phyloP scores from a whole-genome alignment of 2,329 filamentous ascomycete genomes.

The Pestalotiopsis sp. region DNA sequence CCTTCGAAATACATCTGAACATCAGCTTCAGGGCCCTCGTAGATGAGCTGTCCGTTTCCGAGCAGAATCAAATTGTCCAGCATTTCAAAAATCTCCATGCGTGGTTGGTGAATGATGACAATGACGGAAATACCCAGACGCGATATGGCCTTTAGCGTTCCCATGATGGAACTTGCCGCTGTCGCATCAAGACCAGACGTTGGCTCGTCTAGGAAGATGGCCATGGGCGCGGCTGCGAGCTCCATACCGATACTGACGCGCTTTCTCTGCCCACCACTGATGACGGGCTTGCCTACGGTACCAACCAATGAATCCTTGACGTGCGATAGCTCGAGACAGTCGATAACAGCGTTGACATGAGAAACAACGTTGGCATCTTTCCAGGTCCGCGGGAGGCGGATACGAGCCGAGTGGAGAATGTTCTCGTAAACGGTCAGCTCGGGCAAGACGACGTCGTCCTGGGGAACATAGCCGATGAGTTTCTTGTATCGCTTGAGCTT shows the following conservation, averaged over 20 bases:
- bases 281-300: conserved; percentile 50
- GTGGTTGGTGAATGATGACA: conserved; percentile 63
- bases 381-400: conserved; percentile 57
- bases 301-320: conserved; percentile 56
- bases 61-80: conserved; percentile 61
- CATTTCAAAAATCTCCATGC: conserved; percentile 59
- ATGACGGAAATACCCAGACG: conserved; percentile 59
- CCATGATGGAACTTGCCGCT: conserved; percentile 58
- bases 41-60: conserved; percentile 57
- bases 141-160: conserved; percentile 55
- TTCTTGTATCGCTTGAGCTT: conserved; percentile 58
- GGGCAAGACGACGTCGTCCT: conserved; percentile 62
- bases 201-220: conserved; percentile 56
- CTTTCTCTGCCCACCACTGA: conserved; percentile 61
- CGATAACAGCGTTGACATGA: conserved; percentile 60
- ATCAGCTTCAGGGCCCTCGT: conserved; percentile 48
- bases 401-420: conserved; percentile 60
- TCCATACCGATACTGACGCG: conserved; percentile 63
- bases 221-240: conserved; percentile 58
- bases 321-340: conserved; percentile 55
- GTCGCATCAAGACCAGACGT: conserved; percentile 58
- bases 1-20: conserved; percentile 53
- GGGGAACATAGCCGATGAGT: conserved; percentile 64
- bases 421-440: conserved; percentile 66
- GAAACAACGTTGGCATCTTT: conserved; percentile 48